phyloP scores from a whole-genome alignment of 306 rosid genomes.

The Quercus ilex region DNA sequence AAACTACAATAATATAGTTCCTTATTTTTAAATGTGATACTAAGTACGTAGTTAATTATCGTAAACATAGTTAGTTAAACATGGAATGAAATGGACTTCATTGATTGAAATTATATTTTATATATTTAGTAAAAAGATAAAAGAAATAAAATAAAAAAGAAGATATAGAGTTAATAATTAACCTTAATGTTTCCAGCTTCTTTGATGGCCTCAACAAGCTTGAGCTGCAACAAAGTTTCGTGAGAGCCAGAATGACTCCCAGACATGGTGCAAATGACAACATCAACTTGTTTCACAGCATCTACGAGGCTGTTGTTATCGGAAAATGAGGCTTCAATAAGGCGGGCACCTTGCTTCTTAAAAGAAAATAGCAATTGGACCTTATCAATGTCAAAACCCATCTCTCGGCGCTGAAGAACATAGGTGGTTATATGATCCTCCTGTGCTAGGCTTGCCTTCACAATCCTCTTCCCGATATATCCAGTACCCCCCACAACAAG shows the following conservation, averaged over 20 bases:
- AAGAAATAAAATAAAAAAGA: too few species aligned
- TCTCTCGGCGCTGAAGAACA: slow-evolving; percentile 64
- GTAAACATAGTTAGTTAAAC: too few species aligned
- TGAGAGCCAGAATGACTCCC: slow-evolving; percentile 74
- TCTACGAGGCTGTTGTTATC: slow-evolving; percentile 59
- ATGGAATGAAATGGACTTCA: too few species aligned
- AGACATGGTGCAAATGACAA: slow-evolving; percentile 70
- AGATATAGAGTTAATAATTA: neutral
- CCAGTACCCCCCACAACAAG: slow-evolving; percentile 85
- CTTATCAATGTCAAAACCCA: slow-evolving; percentile 64
- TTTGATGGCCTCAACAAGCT: slow-evolving; percentile 77
- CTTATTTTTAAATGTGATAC: too few species aligned
- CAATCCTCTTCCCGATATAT: slow-evolving; percentile 68
- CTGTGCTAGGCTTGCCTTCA: slow-evolving; percentile 57
- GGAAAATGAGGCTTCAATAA: slow-evolving; percentile 60
- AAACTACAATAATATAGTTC: too few species aligned
- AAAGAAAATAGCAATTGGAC: slow-evolving; percentile 55
- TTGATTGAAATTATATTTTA: too few species aligned
- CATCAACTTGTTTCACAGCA: slow-evolving; percentile 67
- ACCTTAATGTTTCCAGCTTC: slow-evolving; percentile 83
- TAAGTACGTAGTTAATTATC: too few species aligned
- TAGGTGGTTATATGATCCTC: slow-evolving; percentile 54
- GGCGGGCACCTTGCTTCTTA: slow-evolving; percentile 68
- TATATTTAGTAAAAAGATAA: too few species aligned
- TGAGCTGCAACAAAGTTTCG: slow-evolving; percentile 61